phyloP scores from a whole-genome alignment of 2,329 filamentous ascomycete species.

The Madurella fahalii region DNA sequence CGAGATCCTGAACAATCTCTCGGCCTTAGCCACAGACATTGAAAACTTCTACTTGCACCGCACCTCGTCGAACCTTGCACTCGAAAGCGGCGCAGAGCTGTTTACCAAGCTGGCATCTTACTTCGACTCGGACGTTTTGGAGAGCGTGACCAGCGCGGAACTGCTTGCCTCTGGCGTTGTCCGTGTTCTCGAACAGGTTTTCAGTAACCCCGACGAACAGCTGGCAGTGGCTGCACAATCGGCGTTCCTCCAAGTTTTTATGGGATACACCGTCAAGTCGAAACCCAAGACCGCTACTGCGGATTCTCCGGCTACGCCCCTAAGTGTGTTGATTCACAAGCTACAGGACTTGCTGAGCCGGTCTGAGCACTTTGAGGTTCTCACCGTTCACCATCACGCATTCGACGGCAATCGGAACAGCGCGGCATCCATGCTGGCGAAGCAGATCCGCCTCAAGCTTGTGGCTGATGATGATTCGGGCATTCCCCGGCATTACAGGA shows the following conservation, averaged over 20 bases:
- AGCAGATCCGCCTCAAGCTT: slow-evolving; percentile 86
- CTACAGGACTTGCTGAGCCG: slow-evolving; percentile 93
- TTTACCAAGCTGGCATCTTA: slow-evolving; percentile 75
- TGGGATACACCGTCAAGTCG: slow-evolving; percentile 67
- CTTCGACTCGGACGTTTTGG: slow-evolving; percentile 82
- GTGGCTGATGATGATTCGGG: slow-evolving; percentile 87
- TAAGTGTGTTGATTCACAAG: slow-evolving; percentile 88
- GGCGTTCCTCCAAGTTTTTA: slow-evolving; percentile 87
- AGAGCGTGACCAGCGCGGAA: slow-evolving; percentile 94
- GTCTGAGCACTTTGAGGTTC: slow-evolving; percentile 95
- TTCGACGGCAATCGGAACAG: slow-evolving; percentile 88
- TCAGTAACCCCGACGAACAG: slow-evolving; percentile 65
- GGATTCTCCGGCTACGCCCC: slow-evolving; percentile 73
- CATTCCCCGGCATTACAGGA: slow-evolving; percentile 81
- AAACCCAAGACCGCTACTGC: slow-evolving; percentile 60
- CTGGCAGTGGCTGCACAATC: slow-evolving; percentile 66
- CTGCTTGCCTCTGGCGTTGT: slow-evolving; percentile 88
- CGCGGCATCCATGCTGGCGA: slow-evolving; percentile 91
- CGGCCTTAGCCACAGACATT: slow-evolving; percentile 67
- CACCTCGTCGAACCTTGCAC: slow-evolving; percentile 41
- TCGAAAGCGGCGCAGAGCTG: slow-evolving; percentile 56
- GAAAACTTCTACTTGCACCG: slow-evolving; percentile 63
- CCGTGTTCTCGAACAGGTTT: slow-evolving; percentile 73
- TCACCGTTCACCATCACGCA: slow-evolving; percentile 89
- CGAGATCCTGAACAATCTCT: slow-evolving; percentile 69